Evolutionary conservation across 495 filamentous ascomycete species (phyloP), one percentile per base, ranked within the genome.

Genomic region (Talaromyces borbonicus): DNA sequence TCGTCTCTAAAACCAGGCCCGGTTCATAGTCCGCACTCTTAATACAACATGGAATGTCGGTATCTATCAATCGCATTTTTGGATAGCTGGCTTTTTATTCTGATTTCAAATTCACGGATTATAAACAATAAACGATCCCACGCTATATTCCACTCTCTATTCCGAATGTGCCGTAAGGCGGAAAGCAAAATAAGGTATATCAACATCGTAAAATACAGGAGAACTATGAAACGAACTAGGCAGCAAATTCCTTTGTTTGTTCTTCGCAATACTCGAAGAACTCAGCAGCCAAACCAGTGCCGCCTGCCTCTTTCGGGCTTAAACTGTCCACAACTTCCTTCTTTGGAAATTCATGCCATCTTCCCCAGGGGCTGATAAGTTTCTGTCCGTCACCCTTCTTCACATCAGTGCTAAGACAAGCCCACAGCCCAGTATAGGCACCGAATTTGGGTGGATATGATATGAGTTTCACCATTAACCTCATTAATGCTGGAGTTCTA

Each of bases 401-500:
- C 5, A 38, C 35, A 18, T 38, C 35, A 14, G 35, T 15, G 22
- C 35, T 38, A 20, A 51, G 16, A 5, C 49, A 43, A 8, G 50
- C 47, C n/a, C 19, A 50, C 7, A 49, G 30, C 22, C 31, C 47
- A 5, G 50, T 52, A 31, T 52, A 52, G 0, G 47, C 46, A 18
- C 50, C 47, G 16, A 51, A 3, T 1, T 31, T 43, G 1, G 47
- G 37, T n/a, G 37, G 37, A 24, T 39, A 39, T 8, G n/a, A 23
- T 11, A 39, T 0, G n/a, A n/a, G 18, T 14, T 8, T 24, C 18
- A 39, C 14, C 5, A 39, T 8, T 24, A 22, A 6, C n/a, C 11
- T 8, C 14, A 39, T 5, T 2, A 24, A 4, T n/a, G 9, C 8
- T 7, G 37, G 37, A n/a, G 18, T 23, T 5, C 19, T 11, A 24